phyloP scores from a whole-genome alignment of 2,329 filamentous ascomycete genomes.

The Aspergillus udagawae region DNA sequence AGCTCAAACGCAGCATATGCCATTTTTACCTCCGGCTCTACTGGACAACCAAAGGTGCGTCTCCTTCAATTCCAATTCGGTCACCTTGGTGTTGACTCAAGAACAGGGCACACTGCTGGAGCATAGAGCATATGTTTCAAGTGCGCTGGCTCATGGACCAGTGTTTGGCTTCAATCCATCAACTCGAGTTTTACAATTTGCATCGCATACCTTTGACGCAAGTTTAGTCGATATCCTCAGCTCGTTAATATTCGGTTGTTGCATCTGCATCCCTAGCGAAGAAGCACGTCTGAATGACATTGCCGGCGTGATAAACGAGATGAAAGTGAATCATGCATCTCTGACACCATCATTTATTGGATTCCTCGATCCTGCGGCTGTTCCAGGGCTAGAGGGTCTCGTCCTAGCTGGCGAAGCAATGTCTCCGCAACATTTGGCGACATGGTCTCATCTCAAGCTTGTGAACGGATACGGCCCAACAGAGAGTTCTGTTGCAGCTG shows the following conservation, averaged over 20 bases:
- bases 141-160: constrained; percentile 50
- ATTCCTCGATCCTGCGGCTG: constrained; percentile 40
- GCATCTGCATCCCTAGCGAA: constrained; percentile 55
- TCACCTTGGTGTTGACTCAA: constrained; percentile 6
- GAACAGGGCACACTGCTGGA: constrained; percentile 58
- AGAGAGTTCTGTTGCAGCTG: constrained; percentile 36
- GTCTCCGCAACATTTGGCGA: constrained; percentile 38
- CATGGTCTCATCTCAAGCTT: constrained; percentile 36
- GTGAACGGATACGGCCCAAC: constrained; percentile 45
- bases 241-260: constrained; percentile 53
- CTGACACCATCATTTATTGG: constrained; percentile 59
- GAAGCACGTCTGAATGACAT: constrained; percentile 49
- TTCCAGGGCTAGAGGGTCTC: constrained; percentile 42
- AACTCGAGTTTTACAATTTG: constrained; percentile 56
- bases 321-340: constrained; percentile 52
- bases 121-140: constrained; percentile 56
- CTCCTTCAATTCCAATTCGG: not conserved
- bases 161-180: constrained; percentile 47
- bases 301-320: constrained; percentile 47
- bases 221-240: constrained; percentile 53
- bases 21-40: constrained; percentile 57
- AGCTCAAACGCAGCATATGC: constrained; percentile 47
- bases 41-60: constrained; percentile 49
- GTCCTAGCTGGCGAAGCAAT: constrained; percentile 48
- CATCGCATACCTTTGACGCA: constrained; percentile 55